Percentiles rank a stretch among this genome's conserved stretches.
Conservation (phyloP, 2,329 filamentous ascomycete genomes). For the Hymenoscyphus repandus region DNA sequence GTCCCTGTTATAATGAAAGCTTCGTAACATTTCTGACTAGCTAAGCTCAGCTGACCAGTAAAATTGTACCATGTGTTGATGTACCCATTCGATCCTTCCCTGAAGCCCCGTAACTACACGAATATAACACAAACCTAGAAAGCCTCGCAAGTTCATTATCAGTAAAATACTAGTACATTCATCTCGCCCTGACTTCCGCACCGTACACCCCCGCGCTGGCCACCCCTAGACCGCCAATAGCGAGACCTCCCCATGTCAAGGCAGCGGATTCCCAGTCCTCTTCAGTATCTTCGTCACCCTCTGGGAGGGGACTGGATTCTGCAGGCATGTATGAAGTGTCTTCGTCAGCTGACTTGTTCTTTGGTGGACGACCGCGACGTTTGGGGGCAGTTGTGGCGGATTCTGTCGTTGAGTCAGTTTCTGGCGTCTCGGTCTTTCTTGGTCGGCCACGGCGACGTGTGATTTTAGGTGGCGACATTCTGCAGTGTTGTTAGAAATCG, state of each 20-base stretch:
- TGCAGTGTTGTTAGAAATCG: not conserved
- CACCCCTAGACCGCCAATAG: conserved; percentile 1
- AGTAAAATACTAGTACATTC: not conserved
- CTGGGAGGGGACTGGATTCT: conserved; percentile 27
- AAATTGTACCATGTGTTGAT: too few relatives aligned
- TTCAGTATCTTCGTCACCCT: conserved; percentile 39
- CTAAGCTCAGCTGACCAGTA: too few relatives aligned
- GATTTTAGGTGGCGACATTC: not conserved
- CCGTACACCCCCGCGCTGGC: conserved; percentile 4
- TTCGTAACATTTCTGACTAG: too few relatives aligned
- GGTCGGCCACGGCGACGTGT: conserved; percentile 14
- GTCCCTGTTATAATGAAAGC: too few relatives aligned
- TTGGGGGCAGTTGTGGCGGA: not conserved
- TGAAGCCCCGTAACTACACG: too few relatives aligned
- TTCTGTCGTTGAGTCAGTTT: not conserved
- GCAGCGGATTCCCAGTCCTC: conserved; percentile 9
- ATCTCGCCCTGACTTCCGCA: conserved; percentile 3
- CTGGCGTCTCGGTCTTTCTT: conserved; percentile 10
- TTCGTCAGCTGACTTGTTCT: conserved; percentile 14
- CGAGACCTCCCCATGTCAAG: conserved; percentile 4
- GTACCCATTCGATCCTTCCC: too few relatives aligned
- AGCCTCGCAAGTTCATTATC: too few relatives aligned
- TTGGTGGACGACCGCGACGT: conserved; percentile 8
- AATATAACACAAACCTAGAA: too few relatives aligned
- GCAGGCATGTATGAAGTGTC: conserved; percentile 35